Percentiles rank a stretch among this genome's conserved stretches.
These are phyloP conservation scores for Harrya chromipes DNA, from an alignment of 768 basidiomycete genomes.

Conservation along the genomic window DNA sequence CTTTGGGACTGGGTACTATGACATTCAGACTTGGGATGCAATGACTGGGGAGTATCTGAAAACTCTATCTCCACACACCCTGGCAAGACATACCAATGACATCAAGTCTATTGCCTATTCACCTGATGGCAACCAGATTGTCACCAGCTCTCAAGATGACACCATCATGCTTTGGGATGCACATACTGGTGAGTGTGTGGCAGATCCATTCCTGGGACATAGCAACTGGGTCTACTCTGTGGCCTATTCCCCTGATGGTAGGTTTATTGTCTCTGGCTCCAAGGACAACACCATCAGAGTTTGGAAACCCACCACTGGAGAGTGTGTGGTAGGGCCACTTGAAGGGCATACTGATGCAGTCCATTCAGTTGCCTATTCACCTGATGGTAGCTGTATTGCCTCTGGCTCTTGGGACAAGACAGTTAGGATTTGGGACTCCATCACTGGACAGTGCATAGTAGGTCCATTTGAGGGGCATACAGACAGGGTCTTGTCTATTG, in stretches of 20 bases:
- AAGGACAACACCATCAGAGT: constrained; percentile 20
- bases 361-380: constrained; percentile 22
- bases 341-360: constrained; percentile 18
- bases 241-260: constrained; percentile 29
- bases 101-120: constrained; percentile 11
- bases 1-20: constrained; percentile 8
- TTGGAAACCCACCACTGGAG: constrained; percentile 18
- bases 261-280: constrained; percentile 18
- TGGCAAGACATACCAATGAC: not conserved
- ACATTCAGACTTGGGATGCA: constrained; percentile 9
- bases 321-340: constrained; percentile 16
- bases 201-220: constrained; percentile 5
- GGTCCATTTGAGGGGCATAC: constrained; percentile 22
- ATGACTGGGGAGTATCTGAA: not conserved
- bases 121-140: constrained; percentile 14
- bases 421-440: constrained; percentile 20
- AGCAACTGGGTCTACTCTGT: constrained; percentile 9
- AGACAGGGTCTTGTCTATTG: constrained; percentile 8
- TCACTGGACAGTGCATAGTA: constrained; percentile 15
- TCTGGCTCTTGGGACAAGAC: constrained; percentile 27
- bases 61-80: not conserved
- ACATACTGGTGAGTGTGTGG: constrained; percentile 6
- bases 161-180: constrained; percentile 11
- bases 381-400: constrained; percentile 16
- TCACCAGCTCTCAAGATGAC: constrained; percentile 4